These are phyloP conservation scores for Ceratocystis huliohia DNA, from an alignment of 2,329 filamentous ascomycete species.

Conservation along the genomic window DNA sequence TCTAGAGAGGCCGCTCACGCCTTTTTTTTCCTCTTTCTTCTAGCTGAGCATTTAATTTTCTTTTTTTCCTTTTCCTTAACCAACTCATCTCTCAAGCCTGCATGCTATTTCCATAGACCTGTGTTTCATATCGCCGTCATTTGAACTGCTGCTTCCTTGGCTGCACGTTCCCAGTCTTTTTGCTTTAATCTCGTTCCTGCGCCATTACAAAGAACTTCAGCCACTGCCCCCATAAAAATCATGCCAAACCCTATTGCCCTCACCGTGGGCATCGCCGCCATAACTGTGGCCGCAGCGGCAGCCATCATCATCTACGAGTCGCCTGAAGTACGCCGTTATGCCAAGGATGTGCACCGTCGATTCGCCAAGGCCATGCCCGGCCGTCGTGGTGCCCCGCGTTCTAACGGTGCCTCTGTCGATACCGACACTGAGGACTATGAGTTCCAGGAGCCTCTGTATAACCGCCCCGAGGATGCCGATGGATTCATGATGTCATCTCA, in stretches of 20 bases:
- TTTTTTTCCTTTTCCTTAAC: background rate
- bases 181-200: background rate
- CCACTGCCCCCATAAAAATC: background rate
- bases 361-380: constrained; percentile 42
- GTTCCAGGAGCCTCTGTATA: constrained; percentile 44
- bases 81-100: background rate
- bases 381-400: constrained; percentile 33
- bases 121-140: background rate
- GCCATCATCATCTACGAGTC: constrained; percentile 51
- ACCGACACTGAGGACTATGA: constrained; percentile 37
- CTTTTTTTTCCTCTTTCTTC: background rate
- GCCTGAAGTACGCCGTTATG: constrained; percentile 49
- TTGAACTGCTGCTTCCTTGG: background rate
- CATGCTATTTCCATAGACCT: constrained; percentile 9
- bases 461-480: constrained; percentile 53
- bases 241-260: constrained; percentile 39
- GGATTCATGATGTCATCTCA: constrained; percentile 46
- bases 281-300: constrained; percentile 44
- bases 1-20: background rate
- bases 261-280: constrained; percentile 46
- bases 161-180: background rate
- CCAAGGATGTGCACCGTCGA: constrained; percentile 47
- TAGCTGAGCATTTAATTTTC: background rate
- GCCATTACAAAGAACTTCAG: background rate
- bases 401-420: background rate